These are phyloP conservation scores for Pichia sp. DNA, from an alignment of 1,139 yeast species.

Conservation along the genomic window DNA sequence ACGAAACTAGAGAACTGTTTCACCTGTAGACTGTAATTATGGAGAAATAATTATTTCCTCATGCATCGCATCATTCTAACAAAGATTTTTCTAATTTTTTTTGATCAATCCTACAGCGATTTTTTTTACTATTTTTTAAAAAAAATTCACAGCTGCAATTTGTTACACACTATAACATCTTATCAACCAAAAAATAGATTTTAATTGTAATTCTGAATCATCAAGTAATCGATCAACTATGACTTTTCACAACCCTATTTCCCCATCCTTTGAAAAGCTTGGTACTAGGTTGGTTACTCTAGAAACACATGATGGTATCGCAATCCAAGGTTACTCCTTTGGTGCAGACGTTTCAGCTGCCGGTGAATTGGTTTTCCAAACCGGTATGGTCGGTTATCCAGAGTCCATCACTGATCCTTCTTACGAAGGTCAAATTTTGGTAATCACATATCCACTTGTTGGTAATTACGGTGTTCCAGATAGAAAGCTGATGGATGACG, in stretches of 20 bases:
- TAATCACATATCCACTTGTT: conserved; percentile 91
- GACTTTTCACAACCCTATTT: conserved; percentile 23
- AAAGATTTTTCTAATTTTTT: conserved; percentile 1
- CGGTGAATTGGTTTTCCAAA: conserved; percentile 98
- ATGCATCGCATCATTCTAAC: background rate
- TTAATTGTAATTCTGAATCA: conserved; percentile 1
- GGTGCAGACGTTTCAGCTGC: conserved; percentile 90
- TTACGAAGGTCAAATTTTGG: conserved; percentile 95
- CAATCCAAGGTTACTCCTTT: conserved; percentile 93
- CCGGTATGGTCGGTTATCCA: conserved; percentile 99
- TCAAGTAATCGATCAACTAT: conserved; percentile 7
- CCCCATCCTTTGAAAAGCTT: conserved; percentile 23
- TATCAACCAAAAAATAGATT: background rate
- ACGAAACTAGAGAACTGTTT: background rate
- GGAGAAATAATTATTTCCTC: background rate
- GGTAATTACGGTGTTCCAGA: conserved; percentile 99
- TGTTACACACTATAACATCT: background rate
- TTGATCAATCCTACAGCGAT: background rate
- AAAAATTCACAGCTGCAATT: conserved; percentile 3
- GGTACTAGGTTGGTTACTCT: conserved; percentile 59
- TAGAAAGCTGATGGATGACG: conserved; percentile 69
- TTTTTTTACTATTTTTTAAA: background rate
- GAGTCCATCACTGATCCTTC: conserved; percentile 98
- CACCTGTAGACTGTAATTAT: background rate
- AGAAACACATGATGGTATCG: conserved; percentile 87